Evolutionary conservation across 768 basidiomycete genomes (phyloP), one percentile per base, ranked within the genome.

Genomic region (Tulasnella sp.): DNA sequence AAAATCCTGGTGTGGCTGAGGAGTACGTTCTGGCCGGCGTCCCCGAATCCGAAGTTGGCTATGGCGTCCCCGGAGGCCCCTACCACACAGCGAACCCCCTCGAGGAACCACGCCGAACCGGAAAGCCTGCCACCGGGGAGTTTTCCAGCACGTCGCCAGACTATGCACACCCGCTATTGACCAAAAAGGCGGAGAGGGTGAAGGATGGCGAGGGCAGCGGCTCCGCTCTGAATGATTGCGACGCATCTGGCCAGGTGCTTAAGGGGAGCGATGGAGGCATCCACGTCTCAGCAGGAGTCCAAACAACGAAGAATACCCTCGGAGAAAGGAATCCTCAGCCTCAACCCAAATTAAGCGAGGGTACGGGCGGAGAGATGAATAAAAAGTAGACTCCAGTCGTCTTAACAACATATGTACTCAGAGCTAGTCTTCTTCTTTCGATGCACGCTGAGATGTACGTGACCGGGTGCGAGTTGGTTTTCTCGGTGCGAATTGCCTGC

Each of bases 241-340:
- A 79, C 34, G 78, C 78, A 40, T 38, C 62, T 3, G 78, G 78
- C 40, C 27, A 48, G 34, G 74, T 79, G 78, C 21, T 31, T 31
- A 31, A 79, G 10, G 78, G 78, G 12, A 36, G 44, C 8, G 38
- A 74, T 38, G 78, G 73, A 40, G 78, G 78, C 75, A 42, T 1
- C 10, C 36, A 36, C 21, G 34, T 79, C 27, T 48, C 71, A 21
- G 52, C 74, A 31, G 46, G 46, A 31, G 44, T n/a, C 78, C 27
- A 74, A 31, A 18, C 68, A 7, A 48, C 78, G 44, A 72, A 79
- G 78, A 79, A 79, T 40, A 79, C 31, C 9, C 56, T 79, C 8
- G 78, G n/a, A 21, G 78, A 79, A 16, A 38, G 78, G 34, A 79
- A 46, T 36, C 71, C 78, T 40, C 71, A 74, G 31, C 78, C 78